These are phyloP conservation scores for Apiotrichum gamsii DNA, from an alignment of 1,284 basidiomycete genomes.

Conservation along the genomic window DNA sequence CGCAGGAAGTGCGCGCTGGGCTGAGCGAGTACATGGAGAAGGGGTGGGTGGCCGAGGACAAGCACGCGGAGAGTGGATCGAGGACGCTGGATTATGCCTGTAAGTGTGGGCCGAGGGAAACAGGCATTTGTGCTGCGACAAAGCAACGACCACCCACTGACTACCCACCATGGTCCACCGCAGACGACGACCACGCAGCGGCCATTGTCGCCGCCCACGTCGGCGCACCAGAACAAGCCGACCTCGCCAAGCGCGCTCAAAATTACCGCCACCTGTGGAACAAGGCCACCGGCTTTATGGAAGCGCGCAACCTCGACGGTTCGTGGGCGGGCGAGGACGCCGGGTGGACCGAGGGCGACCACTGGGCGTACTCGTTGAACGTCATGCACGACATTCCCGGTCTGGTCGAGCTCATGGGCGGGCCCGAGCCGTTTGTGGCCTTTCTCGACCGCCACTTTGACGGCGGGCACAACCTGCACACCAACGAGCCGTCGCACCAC, in stretches of 20 bases:
- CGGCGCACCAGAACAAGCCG: conserved; percentile 53
- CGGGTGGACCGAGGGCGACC: conserved; percentile 78
- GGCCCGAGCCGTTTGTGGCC: conserved; percentile 57
- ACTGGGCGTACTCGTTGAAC: conserved; percentile 75
- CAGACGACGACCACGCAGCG: conserved; percentile 72
- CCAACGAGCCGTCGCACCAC: conserved; percentile 59
- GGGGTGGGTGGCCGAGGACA: conserved; percentile 72
- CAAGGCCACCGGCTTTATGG: conserved; percentile 67
- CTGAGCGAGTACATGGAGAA: conserved; percentile 60
- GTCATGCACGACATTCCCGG: conserved; percentile 59
- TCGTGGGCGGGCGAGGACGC: conserved; percentile 62
- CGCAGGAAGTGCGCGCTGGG: conserved; percentile 74
- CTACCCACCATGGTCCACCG: too few relatives aligned
- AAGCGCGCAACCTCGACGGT: conserved; percentile 63
- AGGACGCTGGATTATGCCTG: conserved; percentile 73
- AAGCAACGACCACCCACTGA: too few relatives aligned
- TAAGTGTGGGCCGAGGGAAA: too few relatives aligned
- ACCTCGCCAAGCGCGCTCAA: conserved; percentile 56
- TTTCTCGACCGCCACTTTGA: conserved; percentile 71
- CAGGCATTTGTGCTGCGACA: too few relatives aligned
- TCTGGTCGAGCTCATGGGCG: conserved; percentile 61
- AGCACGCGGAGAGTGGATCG: conserved; percentile 71
- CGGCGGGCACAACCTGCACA: conserved; percentile 74
- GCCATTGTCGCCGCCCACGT: conserved; percentile 57
- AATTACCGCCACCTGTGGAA: conserved; percentile 63